Base-by-base conservation (phyloP, 768 basidiomycete species). In the Rhodotorula taiwanensis region DNA sequence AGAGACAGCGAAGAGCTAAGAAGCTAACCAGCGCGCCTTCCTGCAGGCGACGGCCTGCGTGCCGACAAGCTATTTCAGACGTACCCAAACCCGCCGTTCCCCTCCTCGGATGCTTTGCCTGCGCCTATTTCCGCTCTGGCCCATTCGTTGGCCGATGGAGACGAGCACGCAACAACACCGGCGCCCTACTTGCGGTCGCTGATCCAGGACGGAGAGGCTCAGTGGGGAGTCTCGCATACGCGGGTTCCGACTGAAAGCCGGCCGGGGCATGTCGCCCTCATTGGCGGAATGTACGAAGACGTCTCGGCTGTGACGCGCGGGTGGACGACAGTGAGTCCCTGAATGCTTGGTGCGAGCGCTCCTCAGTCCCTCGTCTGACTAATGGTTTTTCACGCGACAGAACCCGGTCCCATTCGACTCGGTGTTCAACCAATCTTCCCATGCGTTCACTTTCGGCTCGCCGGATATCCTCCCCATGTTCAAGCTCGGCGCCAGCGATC, bases 391-490 rank as follows among this genome's bases (percentile, higher is more conserved):
- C 88, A 87, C 51, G 89, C 88, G 88, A 89, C 43, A 50, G 33
- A 47, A 67, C 68, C 61, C 80, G 75, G 79, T 91, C 53, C 83
- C 89, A 70, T 91, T 92, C 73, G 89, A 92, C 74, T 89, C 88
- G 2, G 83, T 91, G 20, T 88, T 92, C 75, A 92, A 91, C 71
- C 86, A 84, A 71, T 89, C 88, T 4, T 81, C 80, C 43, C 77
- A 80, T 27, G 88, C 88, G 0, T 92, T 83, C 72, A 86, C 87
- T 2, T 91, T 92, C 62, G 89, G 89, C 1, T 87, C 86, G 4
- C 89, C 89, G 0, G 89, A 92, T 74, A 92, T 92, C 55, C 75
- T 91, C 8, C 88, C 88, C 4, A 91, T 92, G 86, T 92, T 92
- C 70, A 77, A 83, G 13, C 80, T 82, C n/a, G 87, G 87, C 23